Percentiles rank a stretch among this genome's conserved stretches.
These are phyloP conservation scores for Blepharisma undulans DNA, from an alignment of 169 alveolate species.

Conservation along the genomic window DNA sequence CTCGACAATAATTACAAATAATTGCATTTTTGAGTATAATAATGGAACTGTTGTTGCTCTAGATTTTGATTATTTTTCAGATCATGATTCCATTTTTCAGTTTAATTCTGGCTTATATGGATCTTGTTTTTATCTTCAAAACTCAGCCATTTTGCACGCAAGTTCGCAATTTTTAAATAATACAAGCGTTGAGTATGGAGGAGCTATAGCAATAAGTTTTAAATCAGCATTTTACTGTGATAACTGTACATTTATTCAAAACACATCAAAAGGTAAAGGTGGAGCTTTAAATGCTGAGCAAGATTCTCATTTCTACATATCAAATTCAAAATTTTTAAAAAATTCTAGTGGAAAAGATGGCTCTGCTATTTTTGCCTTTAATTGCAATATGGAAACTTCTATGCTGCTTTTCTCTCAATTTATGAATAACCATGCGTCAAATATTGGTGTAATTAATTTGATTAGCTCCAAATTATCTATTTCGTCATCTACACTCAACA, in stretches of 20 bases:
- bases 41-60: background rate
- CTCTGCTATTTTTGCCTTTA: background rate
- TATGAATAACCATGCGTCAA: background rate
- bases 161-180: background rate
- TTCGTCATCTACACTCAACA: background rate
- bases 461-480: background rate
- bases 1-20: background rate
- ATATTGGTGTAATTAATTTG: background rate
- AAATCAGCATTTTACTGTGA: background rate
- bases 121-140: background rate
- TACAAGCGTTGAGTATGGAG: background rate
- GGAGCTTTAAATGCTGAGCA: background rate
- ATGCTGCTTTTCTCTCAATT: background rate
- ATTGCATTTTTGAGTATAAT: background rate
- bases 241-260: background rate
- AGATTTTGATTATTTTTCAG: background rate
- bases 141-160: background rate
- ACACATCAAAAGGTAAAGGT: background rate
- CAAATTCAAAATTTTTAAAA: background rate
- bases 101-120: background rate
- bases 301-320: background rate
- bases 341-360: background rate
- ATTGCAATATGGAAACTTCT: background rate
- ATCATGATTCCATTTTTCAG: background rate
- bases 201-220: background rate